phyloP scores from a whole-genome alignment of 768 basidiomycete species.

The Ramaria sp. region DNA sequence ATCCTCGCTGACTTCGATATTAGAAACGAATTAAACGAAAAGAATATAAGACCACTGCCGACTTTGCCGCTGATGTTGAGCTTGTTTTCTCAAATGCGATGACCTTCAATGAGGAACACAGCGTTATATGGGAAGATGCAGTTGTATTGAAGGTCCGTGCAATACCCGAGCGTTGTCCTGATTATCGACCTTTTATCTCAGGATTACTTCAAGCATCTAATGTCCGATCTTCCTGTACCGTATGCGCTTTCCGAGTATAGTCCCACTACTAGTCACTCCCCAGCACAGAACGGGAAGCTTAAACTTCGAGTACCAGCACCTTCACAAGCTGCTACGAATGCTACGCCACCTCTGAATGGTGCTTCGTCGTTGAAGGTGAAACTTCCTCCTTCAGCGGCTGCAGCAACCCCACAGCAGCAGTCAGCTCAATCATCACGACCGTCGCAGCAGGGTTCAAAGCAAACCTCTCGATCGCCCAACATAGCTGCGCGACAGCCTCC shows the following conservation, averaged over 20 bases:
- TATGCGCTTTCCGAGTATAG: conserved; percentile 50
- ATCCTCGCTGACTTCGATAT: background rate
- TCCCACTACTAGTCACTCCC: conserved; percentile 7
- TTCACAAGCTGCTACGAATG: conserved; percentile 8
- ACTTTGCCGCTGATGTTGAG: conserved; percentile 81
- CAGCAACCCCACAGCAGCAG: conserved; percentile 13
- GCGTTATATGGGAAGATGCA: conserved; percentile 75
- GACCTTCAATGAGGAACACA: conserved; percentile 80
- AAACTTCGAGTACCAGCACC: conserved; percentile 13
- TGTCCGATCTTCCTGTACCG: conserved; percentile 68
- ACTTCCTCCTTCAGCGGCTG: conserved; percentile 10
- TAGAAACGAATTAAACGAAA: conserved; percentile 78
- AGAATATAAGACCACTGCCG: conserved; percentile 53
- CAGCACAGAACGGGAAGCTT: conserved; percentile 11
- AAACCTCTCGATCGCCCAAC: conserved; percentile 22
- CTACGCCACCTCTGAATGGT: conserved; percentile 10
- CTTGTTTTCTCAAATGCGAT: conserved; percentile 86
- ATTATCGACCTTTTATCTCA: conserved; percentile 20
- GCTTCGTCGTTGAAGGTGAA: conserved; percentile 12
- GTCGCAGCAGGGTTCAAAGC: conserved; percentile 8
- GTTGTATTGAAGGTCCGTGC: conserved; percentile 45
- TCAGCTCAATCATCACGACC: conserved; percentile 17
- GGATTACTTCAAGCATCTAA: conserved; percentile 64
- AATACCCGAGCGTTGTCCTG: background rate
- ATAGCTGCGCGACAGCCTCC: conserved; percentile 22